Conservation (phyloP, 2,329 filamentous ascomycete species). For the Shiraia bambusicola region DNA sequence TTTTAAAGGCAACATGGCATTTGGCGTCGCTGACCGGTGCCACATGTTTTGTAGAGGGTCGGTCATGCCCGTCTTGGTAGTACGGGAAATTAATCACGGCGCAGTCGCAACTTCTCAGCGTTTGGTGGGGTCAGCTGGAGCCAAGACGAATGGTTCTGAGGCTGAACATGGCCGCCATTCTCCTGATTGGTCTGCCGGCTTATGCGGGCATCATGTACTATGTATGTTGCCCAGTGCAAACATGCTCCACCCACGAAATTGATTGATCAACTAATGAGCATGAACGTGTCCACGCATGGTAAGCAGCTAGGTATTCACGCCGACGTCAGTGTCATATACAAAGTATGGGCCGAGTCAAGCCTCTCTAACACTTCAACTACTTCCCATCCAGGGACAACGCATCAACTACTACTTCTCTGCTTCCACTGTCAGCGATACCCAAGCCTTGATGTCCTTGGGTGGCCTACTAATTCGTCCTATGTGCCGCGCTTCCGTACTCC, state of each 20-base stretch:
- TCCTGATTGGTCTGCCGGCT: neutral
- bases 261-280: neutral
- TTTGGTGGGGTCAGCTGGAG: conserved; percentile 8
- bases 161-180: conserved; percentile 4
- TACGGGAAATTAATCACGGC: conserved; percentile 18
- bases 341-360: too few species aligned
- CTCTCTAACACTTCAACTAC: too few species aligned
- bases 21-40: conserved; percentile 17
- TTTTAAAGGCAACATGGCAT: conserved; percentile 19
- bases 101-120: conserved; percentile 14
- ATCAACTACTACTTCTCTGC: too few species aligned
- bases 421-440: too few species aligned
- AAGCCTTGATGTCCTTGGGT: too few species aligned
- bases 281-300: neutral
- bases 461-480: too few species aligned
- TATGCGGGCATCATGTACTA: neutral
- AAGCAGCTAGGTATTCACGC: conserved; percentile 1
- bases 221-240: conserved; percentile 1
- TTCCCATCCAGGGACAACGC: too few species aligned
- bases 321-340: too few species aligned
- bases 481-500: too few species aligned
- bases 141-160: conserved; percentile 4
- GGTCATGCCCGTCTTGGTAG: conserved; percentile 13
- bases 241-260: neutral
- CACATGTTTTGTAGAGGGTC: conserved; percentile 10